Evolutionary conservation across 192 early-diverging fungal species (phyloP).

Genomic region (Spinellus fusiger): DNA sequence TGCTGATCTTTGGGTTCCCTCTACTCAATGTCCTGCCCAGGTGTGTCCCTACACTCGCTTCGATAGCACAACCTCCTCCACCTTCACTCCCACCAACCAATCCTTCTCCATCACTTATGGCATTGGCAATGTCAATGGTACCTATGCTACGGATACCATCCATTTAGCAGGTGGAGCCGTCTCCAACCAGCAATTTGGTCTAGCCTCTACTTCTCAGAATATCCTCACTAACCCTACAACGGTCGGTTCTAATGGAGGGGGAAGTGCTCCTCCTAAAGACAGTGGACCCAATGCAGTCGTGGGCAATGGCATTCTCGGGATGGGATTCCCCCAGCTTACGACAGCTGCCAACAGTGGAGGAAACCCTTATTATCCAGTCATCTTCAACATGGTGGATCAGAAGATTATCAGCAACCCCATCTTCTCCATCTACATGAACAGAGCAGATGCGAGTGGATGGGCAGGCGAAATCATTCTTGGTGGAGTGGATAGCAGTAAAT

Average conservation of each 20-base stretch:
- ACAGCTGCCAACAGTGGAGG: constrained; percentile 3
- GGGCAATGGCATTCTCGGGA: constrained; percentile 28
- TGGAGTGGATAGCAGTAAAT: constrained; percentile 42
- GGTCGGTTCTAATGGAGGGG: not conserved
- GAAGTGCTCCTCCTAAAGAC: not conserved
- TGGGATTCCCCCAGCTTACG: constrained; percentile 27
- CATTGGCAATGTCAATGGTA: constrained; percentile 21
- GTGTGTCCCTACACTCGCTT: constrained; percentile 15
- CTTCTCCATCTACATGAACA: constrained; percentile 30
- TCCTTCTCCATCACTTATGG: constrained; percentile 17
- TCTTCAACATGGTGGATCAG: constrained; percentile 24
- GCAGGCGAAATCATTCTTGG: constrained; percentile 47
- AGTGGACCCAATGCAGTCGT: too few relatives aligned
- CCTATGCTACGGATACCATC: constrained; percentile 27
- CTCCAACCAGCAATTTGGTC: constrained; percentile 28
- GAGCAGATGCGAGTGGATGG: constrained; percentile 3
- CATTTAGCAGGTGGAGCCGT: constrained; percentile 19
- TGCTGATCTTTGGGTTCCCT: constrained; percentile 28
- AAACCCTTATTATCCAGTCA: constrained; percentile 20
- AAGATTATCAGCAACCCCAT: constrained; percentile 22
- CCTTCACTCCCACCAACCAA: not conserved
- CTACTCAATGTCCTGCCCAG: constrained; percentile 5
- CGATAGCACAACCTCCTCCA: constrained; percentile 8
- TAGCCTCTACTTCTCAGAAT: constrained; percentile 12
- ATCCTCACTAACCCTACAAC: constrained; percentile 24